Evolutionary conservation across 352 stramenopile genomes (phyloP), one percentile per base, ranked within the genome.

Genomic region (Phytophthora multivora): DNA sequence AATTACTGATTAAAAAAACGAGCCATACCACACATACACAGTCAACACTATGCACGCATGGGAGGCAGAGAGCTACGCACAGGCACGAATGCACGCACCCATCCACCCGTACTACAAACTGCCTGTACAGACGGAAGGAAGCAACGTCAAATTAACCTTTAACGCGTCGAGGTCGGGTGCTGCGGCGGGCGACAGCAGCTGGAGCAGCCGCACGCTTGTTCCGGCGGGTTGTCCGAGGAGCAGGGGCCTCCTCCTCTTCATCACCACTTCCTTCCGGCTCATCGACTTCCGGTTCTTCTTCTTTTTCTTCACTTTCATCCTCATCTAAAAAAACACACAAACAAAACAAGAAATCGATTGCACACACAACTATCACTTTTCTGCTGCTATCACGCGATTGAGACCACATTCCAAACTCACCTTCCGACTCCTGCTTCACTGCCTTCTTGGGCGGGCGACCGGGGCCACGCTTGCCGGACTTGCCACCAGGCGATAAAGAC

Each of bases 61-160:
- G 63, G 41, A 71, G 63, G 58, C 53, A 72, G 55, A 69, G 38
- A 73, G 64, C 63, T 73, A 73, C 53, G 54, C 53, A 73, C 54
- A 73, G 40, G 68, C 48, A 76, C 49, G 59, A 52, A 70, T 51
- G 51, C 54, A 73, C 51, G 61, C 65, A 70, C 56, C 55, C 71
- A 66, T 53, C 58, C 63, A 66, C 25, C 61, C 48, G 66, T 71
- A 71, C 66, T 69, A 71, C 47, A 58, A 36, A 59, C 48, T 66
- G 54, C 59, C 66, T 35, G 55, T 68, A 66, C 26, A 71, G 60
- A 70, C 57, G 53, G 56, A 73, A 60, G 45, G 35, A 59, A 67
- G 41, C 12, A 52, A 66, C 63, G 59, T 71, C 63, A 78, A 60
- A 76, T 86, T 75, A 88, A 86, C 78, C 78, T 88, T 88, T 88